Conservation (phyloP, 768 basidiomycete species). For the Tylopilus rubrobrunneus region DNA sequence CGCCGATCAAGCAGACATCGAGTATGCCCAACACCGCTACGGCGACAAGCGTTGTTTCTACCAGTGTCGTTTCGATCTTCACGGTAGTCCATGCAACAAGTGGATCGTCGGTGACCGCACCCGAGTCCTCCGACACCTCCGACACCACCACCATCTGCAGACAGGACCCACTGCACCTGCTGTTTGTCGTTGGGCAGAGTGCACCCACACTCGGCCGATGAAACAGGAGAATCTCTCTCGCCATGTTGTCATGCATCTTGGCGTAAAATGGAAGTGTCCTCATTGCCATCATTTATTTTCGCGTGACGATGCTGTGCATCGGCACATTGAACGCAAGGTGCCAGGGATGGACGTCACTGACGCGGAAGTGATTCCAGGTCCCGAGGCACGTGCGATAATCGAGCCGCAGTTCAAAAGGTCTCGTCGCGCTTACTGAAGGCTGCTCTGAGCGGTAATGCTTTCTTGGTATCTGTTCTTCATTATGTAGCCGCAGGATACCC, state of each 20-base stretch:
- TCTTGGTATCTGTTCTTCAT: background rate
- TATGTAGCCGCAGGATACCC: background rate
- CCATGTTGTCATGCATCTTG: conserved; percentile 28
- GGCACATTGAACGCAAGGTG: conserved; percentile 29
- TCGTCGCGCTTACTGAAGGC: conserved; percentile 4
- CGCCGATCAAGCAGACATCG: conserved; percentile 20
- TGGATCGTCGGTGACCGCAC: conserved; percentile 26
- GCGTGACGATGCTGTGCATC: conserved; percentile 31
- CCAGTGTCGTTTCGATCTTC: conserved; percentile 24
- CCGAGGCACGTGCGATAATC: conserved; percentile 10
- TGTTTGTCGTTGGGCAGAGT: conserved; percentile 23
- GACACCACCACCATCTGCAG: conserved; percentile 20
- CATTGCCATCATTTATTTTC: conserved; percentile 25
- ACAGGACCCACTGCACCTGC: conserved; percentile 12
- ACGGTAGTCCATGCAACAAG: conserved; percentile 22
- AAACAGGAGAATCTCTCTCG: conserved; percentile 32
- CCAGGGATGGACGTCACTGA: conserved; percentile 21
- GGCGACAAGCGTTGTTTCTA: conserved; percentile 17
- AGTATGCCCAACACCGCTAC: conserved; percentile 20
- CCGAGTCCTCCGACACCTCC: conserved; percentile 27
- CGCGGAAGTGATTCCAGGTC: conserved; percentile 22
- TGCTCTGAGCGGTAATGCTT: background rate
- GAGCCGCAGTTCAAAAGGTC: conserved; percentile 2
- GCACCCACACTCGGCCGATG: conserved; percentile 22
- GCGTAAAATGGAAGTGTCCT: conserved; percentile 29